Percentiles rank a stretch among this genome's conserved stretches.
phyloP scores from a whole-genome alignment of 2,329 filamentous ascomycete genomes.

The Alternaria ventricosa region DNA sequence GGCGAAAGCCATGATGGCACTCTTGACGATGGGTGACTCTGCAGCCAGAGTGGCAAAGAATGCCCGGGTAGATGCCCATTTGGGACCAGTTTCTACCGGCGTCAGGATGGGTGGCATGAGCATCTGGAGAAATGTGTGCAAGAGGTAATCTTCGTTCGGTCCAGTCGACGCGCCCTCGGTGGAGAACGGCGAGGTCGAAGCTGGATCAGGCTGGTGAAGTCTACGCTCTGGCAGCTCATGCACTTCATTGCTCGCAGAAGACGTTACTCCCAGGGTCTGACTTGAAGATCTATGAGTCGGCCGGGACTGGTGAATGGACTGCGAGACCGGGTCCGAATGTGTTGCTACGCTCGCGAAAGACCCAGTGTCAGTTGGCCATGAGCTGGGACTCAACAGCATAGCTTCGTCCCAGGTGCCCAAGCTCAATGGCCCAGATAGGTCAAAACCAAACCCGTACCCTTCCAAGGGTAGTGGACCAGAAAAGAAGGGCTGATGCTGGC shows the following conservation, averaged over 20 bases:
- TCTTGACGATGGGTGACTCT: slow-evolving; percentile 55
- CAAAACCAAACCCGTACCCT: slow-evolving; percentile 30
- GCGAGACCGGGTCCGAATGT: slow-evolving; percentile 25
- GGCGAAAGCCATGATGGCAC: slow-evolving; percentile 61
- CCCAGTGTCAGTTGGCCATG: slow-evolving; percentile 34
- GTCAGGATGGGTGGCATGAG: slow-evolving; percentile 61
- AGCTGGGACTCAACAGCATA: slow-evolving; percentile 40
- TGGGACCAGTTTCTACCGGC: slow-evolving; percentile 59
- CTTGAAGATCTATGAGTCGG: slow-evolving; percentile 22
- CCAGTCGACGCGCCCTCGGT: slow-evolving; percentile 28
- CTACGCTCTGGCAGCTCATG: slow-evolving; percentile 22
- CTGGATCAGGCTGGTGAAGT: slow-evolving; percentile 21
- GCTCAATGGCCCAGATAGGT: slow-evolving; percentile 36
- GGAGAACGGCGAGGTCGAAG: slow-evolving; percentile 40
- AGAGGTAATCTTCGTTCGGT: slow-evolving; percentile 48
- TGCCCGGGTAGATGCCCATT: slow-evolving; percentile 59
- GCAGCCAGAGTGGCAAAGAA: slow-evolving; percentile 58
- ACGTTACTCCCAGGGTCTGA: slow-evolving; percentile 12
- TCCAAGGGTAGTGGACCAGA: slow-evolving; percentile 22
- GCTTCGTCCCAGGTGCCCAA: slow-evolving; percentile 41
- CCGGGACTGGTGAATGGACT: slow-evolving; percentile 28
- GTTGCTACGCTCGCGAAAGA: slow-evolving; percentile 9
- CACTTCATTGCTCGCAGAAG: slow-evolving; percentile 14
- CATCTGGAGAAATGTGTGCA: slow-evolving; percentile 59
- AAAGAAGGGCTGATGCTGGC: slow-evolving; percentile 18